Conservation (phyloP, 2,329 filamentous ascomycete genomes). For the Arthroderma sp. region DNA sequence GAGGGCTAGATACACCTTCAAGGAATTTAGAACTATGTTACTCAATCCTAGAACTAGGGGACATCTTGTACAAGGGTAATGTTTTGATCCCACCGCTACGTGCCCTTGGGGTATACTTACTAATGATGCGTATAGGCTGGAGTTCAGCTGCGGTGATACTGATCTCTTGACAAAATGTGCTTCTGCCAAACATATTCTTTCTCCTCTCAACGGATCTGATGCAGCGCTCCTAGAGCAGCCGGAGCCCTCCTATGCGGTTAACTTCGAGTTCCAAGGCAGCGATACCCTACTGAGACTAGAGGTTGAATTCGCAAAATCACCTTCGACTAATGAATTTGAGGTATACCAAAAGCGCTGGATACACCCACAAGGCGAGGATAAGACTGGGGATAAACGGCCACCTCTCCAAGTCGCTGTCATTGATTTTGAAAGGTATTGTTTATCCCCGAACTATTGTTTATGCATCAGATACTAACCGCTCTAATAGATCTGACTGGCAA, state of each 20-base stretch:
- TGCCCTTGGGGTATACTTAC: neutral
- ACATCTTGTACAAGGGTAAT: slow-evolving; percentile 29
- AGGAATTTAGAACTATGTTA: slow-evolving; percentile 34
- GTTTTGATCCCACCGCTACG: neutral
- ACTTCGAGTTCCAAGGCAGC: slow-evolving; percentile 29
- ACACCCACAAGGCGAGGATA: slow-evolving; percentile 18
- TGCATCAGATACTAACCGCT: neutral
- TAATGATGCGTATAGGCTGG: slow-evolving; percentile 7
- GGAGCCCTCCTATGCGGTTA: slow-evolving; percentile 28
- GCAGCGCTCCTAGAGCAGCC: slow-evolving; percentile 17
- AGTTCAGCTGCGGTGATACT: slow-evolving; percentile 20
- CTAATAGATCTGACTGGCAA: slow-evolving; percentile 30
- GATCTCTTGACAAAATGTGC: slow-evolving; percentile 23
- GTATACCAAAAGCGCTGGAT: slow-evolving; percentile 28
- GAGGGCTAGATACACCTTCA: slow-evolving; percentile 22
- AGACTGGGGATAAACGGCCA: slow-evolving; percentile 17
- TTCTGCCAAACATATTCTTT: slow-evolving; percentile 21
- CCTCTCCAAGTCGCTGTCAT: slow-evolving; percentile 28
- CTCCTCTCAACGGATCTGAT: slow-evolving; percentile 17
- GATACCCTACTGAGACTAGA: slow-evolving; percentile 29
- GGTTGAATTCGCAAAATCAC: slow-evolving; percentile 23
- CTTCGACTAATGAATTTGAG: slow-evolving; percentile 24
- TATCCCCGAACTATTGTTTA: neutral
- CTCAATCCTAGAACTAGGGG: slow-evolving; percentile 26
- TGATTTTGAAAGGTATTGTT: slow-evolving; percentile 26